Percentiles rank a stretch among this genome's conserved stretches.
phyloP scores from a whole-genome alignment of 257 asterid species.

The Solanum boliviense region DNA sequence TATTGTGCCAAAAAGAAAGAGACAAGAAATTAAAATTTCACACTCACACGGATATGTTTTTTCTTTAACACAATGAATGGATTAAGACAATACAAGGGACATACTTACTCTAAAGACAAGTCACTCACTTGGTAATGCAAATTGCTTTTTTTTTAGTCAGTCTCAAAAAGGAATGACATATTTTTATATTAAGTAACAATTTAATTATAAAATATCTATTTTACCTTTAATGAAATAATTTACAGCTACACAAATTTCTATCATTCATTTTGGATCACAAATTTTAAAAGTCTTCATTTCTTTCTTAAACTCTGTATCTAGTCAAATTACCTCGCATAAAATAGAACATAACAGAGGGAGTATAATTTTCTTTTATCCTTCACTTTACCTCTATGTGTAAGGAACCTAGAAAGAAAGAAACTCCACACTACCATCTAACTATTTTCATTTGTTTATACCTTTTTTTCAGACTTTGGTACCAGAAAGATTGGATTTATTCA shows the following conservation, averaged over 20 bases:
- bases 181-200: too few relatives aligned
- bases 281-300: accelerated
- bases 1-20: not conserved
- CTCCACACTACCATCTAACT: not conserved
- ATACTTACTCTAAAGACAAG: not conserved
- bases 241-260: too few relatives aligned
- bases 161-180: accelerated
- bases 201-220: too few relatives aligned
- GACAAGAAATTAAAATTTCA: not conserved
- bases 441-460: not conserved
- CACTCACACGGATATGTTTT: not conserved
- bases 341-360: too few relatives aligned
- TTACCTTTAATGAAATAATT: too few relatives aligned
- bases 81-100: not conserved
- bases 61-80: not conserved
- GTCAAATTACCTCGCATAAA: too few relatives aligned
- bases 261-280: too few relatives aligned
- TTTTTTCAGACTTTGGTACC: not conserved
- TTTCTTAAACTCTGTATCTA: accelerated
- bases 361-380: not conserved
- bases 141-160: not conserved
- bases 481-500: not conserved
- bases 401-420: not conserved
- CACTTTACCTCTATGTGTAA: not conserved
- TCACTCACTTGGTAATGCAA: not conserved